These are phyloP conservation scores for Lactifluus hygrophoroides DNA, from an alignment of 768 basidiomycete genomes.

Conservation along the genomic window DNA sequence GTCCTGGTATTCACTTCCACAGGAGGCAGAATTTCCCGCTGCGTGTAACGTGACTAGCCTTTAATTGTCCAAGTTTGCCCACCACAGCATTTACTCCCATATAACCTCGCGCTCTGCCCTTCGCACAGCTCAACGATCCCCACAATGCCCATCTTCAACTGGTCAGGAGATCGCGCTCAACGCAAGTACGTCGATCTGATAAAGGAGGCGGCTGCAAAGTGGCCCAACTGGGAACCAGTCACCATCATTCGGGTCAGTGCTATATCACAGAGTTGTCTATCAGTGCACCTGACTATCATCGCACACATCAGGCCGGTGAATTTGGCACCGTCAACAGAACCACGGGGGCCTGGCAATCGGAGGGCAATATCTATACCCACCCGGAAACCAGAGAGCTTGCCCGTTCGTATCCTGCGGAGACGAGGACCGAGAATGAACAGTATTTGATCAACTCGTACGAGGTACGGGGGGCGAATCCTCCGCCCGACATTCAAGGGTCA, in stretches of 20 bases:
- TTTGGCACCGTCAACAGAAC: neutral
- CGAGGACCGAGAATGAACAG: neutral
- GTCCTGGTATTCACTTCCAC: too few relatives aligned
- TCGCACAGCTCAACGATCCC: neutral
- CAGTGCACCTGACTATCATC: neutral
- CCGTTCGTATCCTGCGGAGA: neutral
- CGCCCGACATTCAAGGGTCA: neutral
- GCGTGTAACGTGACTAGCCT: neutral
- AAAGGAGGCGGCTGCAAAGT: neutral
- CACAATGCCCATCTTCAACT: slow-evolving; percentile 1
- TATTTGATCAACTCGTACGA: slow-evolving; percentile 9
- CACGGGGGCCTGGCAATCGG: neutral
- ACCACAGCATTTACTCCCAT: neutral
- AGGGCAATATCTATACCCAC: slow-evolving; percentile 12
- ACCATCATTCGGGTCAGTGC: neutral
- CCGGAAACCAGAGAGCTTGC: neutral
- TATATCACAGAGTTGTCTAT: neutral
- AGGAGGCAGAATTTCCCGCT: neutral
- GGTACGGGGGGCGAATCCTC: neutral
- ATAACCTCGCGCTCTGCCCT: neutral
- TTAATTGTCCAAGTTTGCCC: neutral
- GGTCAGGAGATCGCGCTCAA: neutral
- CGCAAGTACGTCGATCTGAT: slow-evolving; percentile 14
- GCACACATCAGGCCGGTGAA: slow-evolving; percentile 2
- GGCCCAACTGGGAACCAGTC: slow-evolving; percentile 8